Evolutionary conservation across 768 basidiomycete species (phyloP).

Genomic region (Mycena albidolilacea): DNA sequence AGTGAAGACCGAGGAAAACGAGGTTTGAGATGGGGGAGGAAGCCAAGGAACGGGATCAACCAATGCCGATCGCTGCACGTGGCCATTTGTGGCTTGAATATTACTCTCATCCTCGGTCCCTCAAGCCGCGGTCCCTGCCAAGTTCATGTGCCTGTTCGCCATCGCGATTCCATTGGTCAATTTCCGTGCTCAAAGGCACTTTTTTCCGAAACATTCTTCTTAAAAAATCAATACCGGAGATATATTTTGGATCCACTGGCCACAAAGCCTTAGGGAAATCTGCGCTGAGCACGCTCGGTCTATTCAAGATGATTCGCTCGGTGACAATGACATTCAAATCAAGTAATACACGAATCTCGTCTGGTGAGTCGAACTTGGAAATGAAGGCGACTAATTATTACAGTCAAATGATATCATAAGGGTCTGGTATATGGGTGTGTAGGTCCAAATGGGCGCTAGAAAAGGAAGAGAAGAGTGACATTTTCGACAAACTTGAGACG

Average conservation of each 20-base stretch:
- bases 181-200: neutral
- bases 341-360: too few relatives aligned
- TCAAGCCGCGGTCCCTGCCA: constrained; percentile 6
- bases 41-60: constrained; percentile 16
- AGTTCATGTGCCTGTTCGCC: constrained; percentile 3
- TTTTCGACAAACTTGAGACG: too few relatives aligned
- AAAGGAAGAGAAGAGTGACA: too few relatives aligned
- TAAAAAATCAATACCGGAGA: neutral
- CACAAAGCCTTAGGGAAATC: neutral
- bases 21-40: constrained; percentile 12
- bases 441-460: too few relatives aligned
- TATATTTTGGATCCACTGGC: neutral
- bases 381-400: too few relatives aligned
- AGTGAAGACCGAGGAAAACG: constrained; percentile 7
- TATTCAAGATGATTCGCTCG: too few relatives aligned
- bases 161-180: neutral
- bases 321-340: too few relatives aligned
- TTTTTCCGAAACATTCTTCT: neutral
- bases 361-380: too few relatives aligned
- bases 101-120: neutral
- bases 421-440: too few relatives aligned
- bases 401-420: too few relatives aligned
- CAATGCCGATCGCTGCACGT: constrained; percentile 9
- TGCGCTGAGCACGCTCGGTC: too few relatives aligned
- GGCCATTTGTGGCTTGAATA: neutral